These are phyloP conservation scores for Simplicillium sp. DNA, from an alignment of 2,329 filamentous ascomycete species.

Conservation along the genomic window DNA sequence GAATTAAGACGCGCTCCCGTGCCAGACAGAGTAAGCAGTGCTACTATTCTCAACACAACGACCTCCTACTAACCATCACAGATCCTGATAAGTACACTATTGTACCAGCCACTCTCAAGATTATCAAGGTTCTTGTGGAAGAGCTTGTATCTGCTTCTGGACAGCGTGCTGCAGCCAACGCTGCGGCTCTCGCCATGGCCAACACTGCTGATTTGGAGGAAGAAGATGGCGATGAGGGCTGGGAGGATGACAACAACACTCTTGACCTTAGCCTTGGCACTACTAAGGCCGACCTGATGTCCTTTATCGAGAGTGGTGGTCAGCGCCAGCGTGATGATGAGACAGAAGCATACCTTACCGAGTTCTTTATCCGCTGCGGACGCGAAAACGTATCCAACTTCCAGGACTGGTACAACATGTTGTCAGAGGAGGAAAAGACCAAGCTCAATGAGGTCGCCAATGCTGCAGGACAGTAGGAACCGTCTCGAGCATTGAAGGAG, in stretches of 20 bases:
- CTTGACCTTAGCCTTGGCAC: slow-evolving; percentile 65
- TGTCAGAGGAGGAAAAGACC: slow-evolving; percentile 45
- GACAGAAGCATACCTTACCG: slow-evolving; percentile 72
- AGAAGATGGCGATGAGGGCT: slow-evolving; percentile 69
- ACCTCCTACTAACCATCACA: slow-evolving; percentile 12
- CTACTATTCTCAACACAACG: slow-evolving; percentile 8
- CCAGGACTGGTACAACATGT: slow-evolving; percentile 44
- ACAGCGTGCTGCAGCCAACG: slow-evolving; percentile 46
- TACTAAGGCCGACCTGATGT: slow-evolving; percentile 72
- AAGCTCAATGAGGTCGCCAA: slow-evolving; percentile 45
- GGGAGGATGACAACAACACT: slow-evolving; percentile 76
- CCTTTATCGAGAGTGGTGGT: slow-evolving; percentile 51
- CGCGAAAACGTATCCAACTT: slow-evolving; percentile 48
- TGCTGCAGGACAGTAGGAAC: slow-evolving; percentile 19
- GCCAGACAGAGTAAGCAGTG: slow-evolving; percentile 62
- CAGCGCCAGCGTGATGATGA: slow-evolving; percentile 74
- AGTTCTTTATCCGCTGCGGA: slow-evolving; percentile 63
- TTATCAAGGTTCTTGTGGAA: slow-evolving; percentile 89
- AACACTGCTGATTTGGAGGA: slow-evolving; percentile 48
- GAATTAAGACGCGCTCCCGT: slow-evolving; percentile 90
- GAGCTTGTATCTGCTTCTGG: slow-evolving; percentile 79
- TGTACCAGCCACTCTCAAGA: slow-evolving; percentile 83
- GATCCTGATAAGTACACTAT: slow-evolving; percentile 85
- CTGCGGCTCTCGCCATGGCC: slow-evolving; percentile 54
- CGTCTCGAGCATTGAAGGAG: slow-evolving; percentile 1